phyloP scores from a whole-genome alignment of 2,329 filamentous ascomycete species.

The Beauveria caledonica region DNA sequence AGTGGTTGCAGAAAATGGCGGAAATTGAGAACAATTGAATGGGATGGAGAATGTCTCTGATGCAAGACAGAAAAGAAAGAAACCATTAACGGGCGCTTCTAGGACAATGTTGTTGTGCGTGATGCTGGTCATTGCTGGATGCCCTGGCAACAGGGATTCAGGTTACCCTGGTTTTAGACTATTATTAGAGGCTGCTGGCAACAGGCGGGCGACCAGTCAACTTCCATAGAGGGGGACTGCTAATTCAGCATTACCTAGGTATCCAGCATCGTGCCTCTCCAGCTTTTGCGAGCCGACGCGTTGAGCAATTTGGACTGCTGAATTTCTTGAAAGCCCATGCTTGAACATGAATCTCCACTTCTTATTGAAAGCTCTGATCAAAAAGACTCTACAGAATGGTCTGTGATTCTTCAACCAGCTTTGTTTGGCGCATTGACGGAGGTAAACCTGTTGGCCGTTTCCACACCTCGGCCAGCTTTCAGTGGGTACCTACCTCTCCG shows the following conservation, averaged over 20 bases:
- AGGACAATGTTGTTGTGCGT: background rate
- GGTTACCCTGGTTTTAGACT: background rate
- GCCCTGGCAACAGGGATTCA: slow-evolving; percentile 5
- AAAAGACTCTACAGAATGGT: too few species aligned
- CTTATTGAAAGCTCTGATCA: too few species aligned
- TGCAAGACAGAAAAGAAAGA: background rate
- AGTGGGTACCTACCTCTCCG: background rate
- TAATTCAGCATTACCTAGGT: background rate
- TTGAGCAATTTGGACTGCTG: background rate
- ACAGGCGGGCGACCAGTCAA: background rate
- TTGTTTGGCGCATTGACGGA: background rate
- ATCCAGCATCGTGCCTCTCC: background rate
- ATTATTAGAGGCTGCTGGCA: too few species aligned
- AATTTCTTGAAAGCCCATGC: background rate
- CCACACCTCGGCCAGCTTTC: background rate
- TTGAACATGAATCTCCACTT: too few species aligned
- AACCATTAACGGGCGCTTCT: background rate
- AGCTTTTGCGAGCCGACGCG: background rate
- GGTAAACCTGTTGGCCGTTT: too few species aligned
- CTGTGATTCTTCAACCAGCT: too few species aligned
- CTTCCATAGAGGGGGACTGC: background rate
- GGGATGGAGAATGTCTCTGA: background rate
- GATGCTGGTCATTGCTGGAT: background rate
- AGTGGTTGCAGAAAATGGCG: background rate
- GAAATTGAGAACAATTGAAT: background rate